A percentile compares a stretch with the other conserved stretches of the same genome.
These are phyloP conservation scores for Fusarium gaditjirri DNA, from an alignment of 2,329 filamentous ascomycete genomes.

Conservation along the genomic window DNA sequence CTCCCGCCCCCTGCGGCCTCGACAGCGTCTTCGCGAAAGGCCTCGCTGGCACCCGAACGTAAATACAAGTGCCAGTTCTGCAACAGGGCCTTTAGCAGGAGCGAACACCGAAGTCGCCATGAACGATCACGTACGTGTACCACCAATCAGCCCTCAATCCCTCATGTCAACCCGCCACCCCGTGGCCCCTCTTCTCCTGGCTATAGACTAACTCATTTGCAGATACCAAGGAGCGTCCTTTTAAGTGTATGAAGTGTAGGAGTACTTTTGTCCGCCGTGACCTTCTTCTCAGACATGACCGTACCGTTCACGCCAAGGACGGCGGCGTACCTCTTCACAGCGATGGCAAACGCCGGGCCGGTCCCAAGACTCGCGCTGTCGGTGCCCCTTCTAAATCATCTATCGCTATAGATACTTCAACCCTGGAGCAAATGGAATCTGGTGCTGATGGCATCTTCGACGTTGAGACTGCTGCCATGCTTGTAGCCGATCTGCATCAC, in stretches of 20 bases:
- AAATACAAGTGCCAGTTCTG: constrained; percentile 99
- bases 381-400: constrained; percentile 78
- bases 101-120: constrained; percentile 95
- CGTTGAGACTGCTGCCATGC: constrained; percentile 96
- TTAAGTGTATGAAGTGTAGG: constrained; percentile 98
- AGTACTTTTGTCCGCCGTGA: constrained; percentile 99
- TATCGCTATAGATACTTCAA: constrained; percentile 82
- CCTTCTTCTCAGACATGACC: constrained; percentile 94
- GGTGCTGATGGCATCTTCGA: constrained; percentile 92
- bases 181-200: constrained; percentile 7
- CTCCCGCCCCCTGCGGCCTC: constrained; percentile 72
- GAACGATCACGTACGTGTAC: constrained; percentile 95
- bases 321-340: constrained; percentile 93
- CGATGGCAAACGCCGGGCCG: constrained; percentile 87
- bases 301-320: constrained; percentile 98
- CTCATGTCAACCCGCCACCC: constrained; percentile 18
- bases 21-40: constrained; percentile 79
- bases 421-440: constrained; percentile 91
- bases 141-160: constrained; percentile 14
- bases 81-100: constrained; percentile 95
- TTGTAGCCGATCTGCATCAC: constrained; percentile 98
- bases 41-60: constrained; percentile 84
- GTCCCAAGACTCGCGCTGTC: constrained; percentile 72
- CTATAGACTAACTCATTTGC: constrained; percentile 45
- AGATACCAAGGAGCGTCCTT: constrained; percentile 99